These are phyloP conservation scores for Penicillium lividum DNA, from an alignment of 495 filamentous ascomycete species.

Conservation along the genomic window DNA sequence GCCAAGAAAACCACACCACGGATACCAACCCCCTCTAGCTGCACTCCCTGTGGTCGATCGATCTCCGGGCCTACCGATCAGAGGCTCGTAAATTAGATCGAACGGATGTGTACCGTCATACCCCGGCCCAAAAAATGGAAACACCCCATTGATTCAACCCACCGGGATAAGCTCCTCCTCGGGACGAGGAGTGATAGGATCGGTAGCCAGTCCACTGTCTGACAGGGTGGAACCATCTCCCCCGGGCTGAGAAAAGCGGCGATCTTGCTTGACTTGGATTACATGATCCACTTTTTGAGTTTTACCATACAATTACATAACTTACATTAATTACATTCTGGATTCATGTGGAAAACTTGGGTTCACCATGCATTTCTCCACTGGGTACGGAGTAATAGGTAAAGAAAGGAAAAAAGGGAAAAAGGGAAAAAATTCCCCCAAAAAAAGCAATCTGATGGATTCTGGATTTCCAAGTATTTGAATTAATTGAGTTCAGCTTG, in stretches of 20 bases:
- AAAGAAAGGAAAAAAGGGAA: no score
- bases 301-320: no score
- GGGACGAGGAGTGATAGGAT: constrained; percentile 26
- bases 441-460: constrained; percentile 20
- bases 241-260: constrained; percentile 6
- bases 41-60: constrained; percentile 23
- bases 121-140: neutral
- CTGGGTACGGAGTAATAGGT: neutral
- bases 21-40: constrained; percentile 21
- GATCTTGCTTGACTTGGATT: constrained; percentile 17
- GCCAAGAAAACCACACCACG: constrained; percentile 14
- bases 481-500: constrained; percentile 29
- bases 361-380: constrained; percentile 2
- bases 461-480: constrained; percentile 20
- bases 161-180: constrained; percentile 23
- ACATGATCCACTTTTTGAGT: no score
- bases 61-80: constrained; percentile 30
- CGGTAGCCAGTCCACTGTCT: constrained; percentile 27
- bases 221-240: constrained; percentile 20
- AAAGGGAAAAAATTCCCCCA: no score
- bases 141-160: neutral
- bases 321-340: constrained; percentile 13
- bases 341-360: neutral
- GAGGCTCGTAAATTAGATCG: constrained; percentile 23
- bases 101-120: constrained; percentile 19